These are phyloP conservation scores for Colletotrichum coccodes DNA, from an alignment of 2,329 filamentous ascomycete genomes.

Conservation along the genomic window DNA sequence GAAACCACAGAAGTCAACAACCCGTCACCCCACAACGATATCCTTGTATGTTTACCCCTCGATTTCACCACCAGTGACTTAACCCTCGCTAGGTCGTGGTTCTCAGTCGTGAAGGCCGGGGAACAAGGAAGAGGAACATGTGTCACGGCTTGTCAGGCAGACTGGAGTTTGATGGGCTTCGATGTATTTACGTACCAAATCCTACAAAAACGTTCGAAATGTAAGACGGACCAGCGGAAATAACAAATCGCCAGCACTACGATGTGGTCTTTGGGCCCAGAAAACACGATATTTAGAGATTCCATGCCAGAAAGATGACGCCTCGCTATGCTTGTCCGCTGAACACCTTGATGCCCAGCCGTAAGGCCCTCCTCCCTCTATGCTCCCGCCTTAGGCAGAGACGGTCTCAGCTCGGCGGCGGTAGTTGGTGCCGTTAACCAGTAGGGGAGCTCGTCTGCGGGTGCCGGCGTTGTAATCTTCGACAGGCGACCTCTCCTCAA, in stretches of 20 bases:
- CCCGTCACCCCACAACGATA: background rate
- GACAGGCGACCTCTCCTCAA: background rate
- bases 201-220: background rate
- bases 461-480: background rate
- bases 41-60: background rate
- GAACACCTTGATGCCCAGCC: background rate
- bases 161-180: background rate
- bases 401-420: too few species aligned
- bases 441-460: background rate
- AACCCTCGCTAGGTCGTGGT: too few species aligned
- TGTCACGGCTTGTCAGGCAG: background rate
- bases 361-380: too few species aligned
- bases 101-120: background rate
- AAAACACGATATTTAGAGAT: background rate
- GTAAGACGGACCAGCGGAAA: too few species aligned
- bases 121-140: background rate
- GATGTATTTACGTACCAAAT: background rate
- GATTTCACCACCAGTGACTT: too few species aligned
- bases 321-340: background rate
- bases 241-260: background rate
- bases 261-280: background rate
- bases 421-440: background rate
- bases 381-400: background rate
- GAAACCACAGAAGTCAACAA: too few species aligned
- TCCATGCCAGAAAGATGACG: background rate